Evolutionary conservation across 305 asterid species (phyloP), one percentile per base, ranked within the genome.

Genomic region (Monarda citriodora): DNA sequence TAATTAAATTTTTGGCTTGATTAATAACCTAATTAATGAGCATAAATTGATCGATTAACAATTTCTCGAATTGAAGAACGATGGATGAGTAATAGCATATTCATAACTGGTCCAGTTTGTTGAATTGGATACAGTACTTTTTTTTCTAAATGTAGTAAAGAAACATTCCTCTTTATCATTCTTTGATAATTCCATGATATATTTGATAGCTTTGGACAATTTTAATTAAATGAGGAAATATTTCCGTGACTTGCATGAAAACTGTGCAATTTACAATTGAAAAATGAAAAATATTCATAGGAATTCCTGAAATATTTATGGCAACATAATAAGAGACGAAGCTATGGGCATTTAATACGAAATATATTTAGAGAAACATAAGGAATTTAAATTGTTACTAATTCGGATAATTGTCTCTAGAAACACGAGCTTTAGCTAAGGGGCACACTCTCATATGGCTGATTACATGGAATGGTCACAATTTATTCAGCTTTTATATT

Each of bases 161-260:
- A 31, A 53, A 53, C 41, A 53, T 53, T 53, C 41, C 13, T 7
- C 53, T 29, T 53, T 52, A 15, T 26, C n/a, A 16, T 11, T n/a
- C 6, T n/a, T 53, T 53, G 31, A 53, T 53, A 22, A 53, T 29
- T 21, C 15, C 29, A 16, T 4, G 16, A 29, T 53, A 29, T 29
- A 9, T 53, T n/a, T 53, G 15, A 53, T 26, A 1, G 2, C 37
- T 52, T 26, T 15, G 38, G 38, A 52, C 38, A 26, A 14, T 14
- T 6, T 52, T 52, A 52, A 26, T 52, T 25, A 26, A 14, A 29
- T n/a, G 37, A 25, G 56, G 56, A 52, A 52, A 29, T 52, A 52
- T 29, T 26, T 29, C 14, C 26, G 14, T 8, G 12, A 6, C 9
- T 36, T 25, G 9, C 25, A 18, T 51, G 26, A 34, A 51, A 26